Base-by-base conservation (phyloP, 371 early-diverging fungal genomes). In the Blakeslea trispora region DNA sequence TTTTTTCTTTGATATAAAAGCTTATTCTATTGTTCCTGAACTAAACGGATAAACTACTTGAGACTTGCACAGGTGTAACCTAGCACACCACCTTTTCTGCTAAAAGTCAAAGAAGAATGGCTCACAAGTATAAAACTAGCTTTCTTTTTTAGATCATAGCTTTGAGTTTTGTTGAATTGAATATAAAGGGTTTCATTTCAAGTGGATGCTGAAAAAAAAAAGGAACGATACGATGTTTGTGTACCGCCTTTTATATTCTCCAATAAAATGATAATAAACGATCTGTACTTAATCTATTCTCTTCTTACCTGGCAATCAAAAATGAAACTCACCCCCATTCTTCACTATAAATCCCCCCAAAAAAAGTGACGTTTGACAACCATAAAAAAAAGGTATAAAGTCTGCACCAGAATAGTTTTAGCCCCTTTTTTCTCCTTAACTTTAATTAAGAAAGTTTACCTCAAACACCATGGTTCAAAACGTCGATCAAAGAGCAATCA, bases 401-500 rank as follows among this genome's bases (percentile, higher is more conserved):
- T 3, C 37, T 14, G 13, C 2, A 13, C 11, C 13, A 37, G 14
- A 37, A 28, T 28, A 28, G 37, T 37, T 37, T 37, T 37, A 4
- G 17, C 9, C n/a, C 18, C 43, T 43, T 43, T 43, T 51, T 42
- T 21, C 40, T 51, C 42, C 14, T 42, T 51, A 42, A 22, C 40
- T 55, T 47, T 47, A 17, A 24, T 35, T 45, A 45, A 35, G 21
- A 46, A 28, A 28, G 28, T 7, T 28, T 28, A 28, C 7, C 28
- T 28, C 28, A 28, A 28, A 39, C 37, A 59, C 32, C 34, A 77
- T 69, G 68, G 75, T 83, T 63, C 72, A 73, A 42, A 55, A 69
- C 53, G 77, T 87, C 50, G 93, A 94, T 71, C 66, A 70, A 51
- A 75, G 66, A 49, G 74, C 89, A 46, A 83, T 98, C 78, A 90